Percentiles rank a stretch among this genome's conserved stretches.
Conservation (phyloP, 1,284 basidiomycete genomes). For the Puccinia brachypodii region DNA sequence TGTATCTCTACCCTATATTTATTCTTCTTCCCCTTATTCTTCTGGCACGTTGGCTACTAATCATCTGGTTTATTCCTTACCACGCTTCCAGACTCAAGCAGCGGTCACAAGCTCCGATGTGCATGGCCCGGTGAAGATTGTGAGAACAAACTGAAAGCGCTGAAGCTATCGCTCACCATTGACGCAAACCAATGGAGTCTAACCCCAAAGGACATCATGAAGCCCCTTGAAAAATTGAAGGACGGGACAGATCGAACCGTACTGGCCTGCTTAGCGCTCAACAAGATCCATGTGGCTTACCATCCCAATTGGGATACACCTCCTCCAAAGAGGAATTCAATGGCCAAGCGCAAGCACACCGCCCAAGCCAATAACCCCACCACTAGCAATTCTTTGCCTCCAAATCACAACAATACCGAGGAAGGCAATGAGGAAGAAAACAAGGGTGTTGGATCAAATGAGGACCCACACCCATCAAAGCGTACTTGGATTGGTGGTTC, state of each 20-base stretch:
- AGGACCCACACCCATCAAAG: too few relatives aligned
- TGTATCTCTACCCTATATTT: too few relatives aligned
- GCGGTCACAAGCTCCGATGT: not conserved
- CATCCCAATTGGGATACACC: not conserved
- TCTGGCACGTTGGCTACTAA: not conserved
- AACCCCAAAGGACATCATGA: not conserved
- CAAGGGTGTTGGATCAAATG: too few relatives aligned
- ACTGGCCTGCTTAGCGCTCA: not conserved
- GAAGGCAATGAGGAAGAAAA: too few relatives aligned
- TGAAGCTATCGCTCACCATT: not conserved
- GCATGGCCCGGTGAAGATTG: not conserved
- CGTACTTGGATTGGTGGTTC: too few relatives aligned
- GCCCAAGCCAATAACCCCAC: too few relatives aligned
- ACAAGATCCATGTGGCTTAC: constrained; percentile 4
- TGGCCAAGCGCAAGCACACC: too few relatives aligned
- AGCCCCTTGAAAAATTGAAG: not conserved
- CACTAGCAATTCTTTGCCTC: too few relatives aligned
- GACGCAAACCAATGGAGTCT: not conserved
- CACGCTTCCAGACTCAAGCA: not conserved
- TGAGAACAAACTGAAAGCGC: not conserved
- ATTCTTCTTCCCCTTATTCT: too few relatives aligned
- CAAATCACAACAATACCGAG: too few relatives aligned
- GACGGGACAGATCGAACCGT: not conserved
- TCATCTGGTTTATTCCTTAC: not conserved
- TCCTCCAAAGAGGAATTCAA: too few relatives aligned